Conservation (phyloP, 2,329 filamentous ascomycete genomes). For the Ascochyta rabiei region DNA sequence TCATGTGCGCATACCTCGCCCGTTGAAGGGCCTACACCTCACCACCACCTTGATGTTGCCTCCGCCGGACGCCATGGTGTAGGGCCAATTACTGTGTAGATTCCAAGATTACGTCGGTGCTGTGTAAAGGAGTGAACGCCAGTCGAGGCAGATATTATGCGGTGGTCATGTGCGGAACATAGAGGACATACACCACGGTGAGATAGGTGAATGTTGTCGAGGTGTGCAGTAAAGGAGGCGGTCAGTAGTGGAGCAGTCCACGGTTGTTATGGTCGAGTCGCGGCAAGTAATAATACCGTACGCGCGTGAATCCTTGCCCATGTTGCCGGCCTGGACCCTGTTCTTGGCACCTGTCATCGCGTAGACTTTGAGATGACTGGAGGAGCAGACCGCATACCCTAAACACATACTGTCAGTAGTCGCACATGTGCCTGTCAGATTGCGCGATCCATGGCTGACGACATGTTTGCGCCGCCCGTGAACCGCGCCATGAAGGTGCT, state of each 20-base stretch:
- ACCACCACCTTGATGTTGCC: slow-evolving; percentile 99
- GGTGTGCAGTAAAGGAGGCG: slow-evolving; percentile 31
- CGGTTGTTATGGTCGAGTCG: slow-evolving; percentile 31
- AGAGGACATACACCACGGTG: slow-evolving; percentile 39
- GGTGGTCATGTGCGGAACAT: slow-evolving; percentile 30
- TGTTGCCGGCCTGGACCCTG: slow-evolving; percentile 19
- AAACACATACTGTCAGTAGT: neutral
- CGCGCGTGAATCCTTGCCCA: slow-evolving; percentile 37
- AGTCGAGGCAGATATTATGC: slow-evolving; percentile 17
- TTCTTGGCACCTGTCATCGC: slow-evolving; percentile 21
- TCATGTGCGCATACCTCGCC: slow-evolving; percentile 69
- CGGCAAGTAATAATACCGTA: slow-evolving; percentile 33
- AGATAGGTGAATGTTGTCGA: neutral
- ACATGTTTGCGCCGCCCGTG: slow-evolving; percentile 78
- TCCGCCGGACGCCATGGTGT: slow-evolving; percentile 72
- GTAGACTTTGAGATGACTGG: neutral
- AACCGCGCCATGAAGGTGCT: slow-evolving; percentile 80
- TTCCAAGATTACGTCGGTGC: slow-evolving; percentile 9
- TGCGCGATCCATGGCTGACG: slow-evolving; percentile 33
- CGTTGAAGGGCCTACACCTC: slow-evolving; percentile 92
- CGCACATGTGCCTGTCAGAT: neutral
- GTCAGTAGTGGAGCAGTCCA: slow-evolving; percentile 16
- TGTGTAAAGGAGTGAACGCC: slow-evolving; percentile 21
- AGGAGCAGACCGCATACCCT: neutral
- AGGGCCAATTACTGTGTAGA: slow-evolving; percentile 1